Evolutionary conservation across 176 grass and related monocot genomes (phyloP), one percentile per base, ranked within the genome.

Genomic region (Rhipidocladum racemiflorum): DNA sequence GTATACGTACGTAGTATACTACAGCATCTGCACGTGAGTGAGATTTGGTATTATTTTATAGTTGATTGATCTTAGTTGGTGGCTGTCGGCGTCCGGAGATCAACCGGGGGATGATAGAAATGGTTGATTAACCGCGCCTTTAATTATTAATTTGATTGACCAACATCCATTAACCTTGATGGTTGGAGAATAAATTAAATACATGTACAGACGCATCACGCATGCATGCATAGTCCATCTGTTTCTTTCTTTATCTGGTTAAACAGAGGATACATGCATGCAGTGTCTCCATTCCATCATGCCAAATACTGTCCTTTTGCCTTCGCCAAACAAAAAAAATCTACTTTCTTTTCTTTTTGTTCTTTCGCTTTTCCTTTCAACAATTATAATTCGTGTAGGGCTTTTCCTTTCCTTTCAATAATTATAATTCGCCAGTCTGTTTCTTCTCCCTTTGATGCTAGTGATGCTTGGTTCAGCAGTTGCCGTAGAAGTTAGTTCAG

Each of bases 21-120:
- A 17, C 36, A 3, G 7, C 20, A 25, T 36, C 30, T 25, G 36
- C 54, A 28, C 3, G 49, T 25, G 35, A 50, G 21, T 51, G 17
- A 39, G 39, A 60, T 78, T 85, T 61, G 66, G 32, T 29, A 35
- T n/a, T 87, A 9, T 15, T 82, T 20, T 35, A 66, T 20, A 65
- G 30, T 57, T 3, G 7, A 7, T 43, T 63, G 43, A 56, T 43
- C 30, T 14, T 13, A 18, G 17, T 34, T 5, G 42, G 24, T 86
- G 80, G 57, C 23, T 65, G 80, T 77, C 43, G 32, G 63, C 64
- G 32, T 71, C 72, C 25, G 53, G 20, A 20, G 79, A 83, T 62
- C 43, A 27, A 40, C 21, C 5, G 7, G 68, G 6, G 2, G 14
- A 70, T 29, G 3, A 72, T 21, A 70, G 8, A 73, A 73, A 36